Percentiles rank a stretch among this genome's conserved stretches.
Conservation (phyloP, 805 yeast genomes). For the Cyberlindnera mycetangii region DNA sequence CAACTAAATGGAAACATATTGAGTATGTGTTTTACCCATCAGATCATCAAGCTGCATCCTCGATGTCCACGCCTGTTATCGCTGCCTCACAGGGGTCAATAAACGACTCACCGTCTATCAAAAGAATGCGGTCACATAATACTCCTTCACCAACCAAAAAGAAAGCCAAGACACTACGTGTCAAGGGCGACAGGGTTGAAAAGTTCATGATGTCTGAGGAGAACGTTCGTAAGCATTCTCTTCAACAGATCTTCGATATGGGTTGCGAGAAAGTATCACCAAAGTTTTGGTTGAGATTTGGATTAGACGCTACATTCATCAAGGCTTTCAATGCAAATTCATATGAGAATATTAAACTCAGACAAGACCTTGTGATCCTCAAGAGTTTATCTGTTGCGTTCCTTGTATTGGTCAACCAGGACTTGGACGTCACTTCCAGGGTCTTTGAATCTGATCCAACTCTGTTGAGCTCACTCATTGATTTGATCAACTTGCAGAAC, state of each 20-base stretch:
- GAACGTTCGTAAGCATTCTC: conserved; percentile 48
- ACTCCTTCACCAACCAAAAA: conserved; percentile 23
- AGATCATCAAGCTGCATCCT: background rate
- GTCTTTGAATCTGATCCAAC: conserved; percentile 73
- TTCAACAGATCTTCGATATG: conserved; percentile 62
- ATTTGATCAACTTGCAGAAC: conserved; percentile 66
- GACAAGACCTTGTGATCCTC: conserved; percentile 57
- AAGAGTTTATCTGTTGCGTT: conserved; percentile 70
- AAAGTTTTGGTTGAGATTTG: conserved; percentile 62
- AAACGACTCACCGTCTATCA: conserved; percentile 18
- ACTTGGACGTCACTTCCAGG: conserved; percentile 58
- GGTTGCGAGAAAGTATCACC: conserved; percentile 57
- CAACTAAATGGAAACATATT: conserved; percentile 54
- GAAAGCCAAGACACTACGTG: conserved; percentile 8
- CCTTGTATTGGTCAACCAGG: conserved; percentile 52
- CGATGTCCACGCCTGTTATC: background rate
- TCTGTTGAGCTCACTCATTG: conserved; percentile 65
- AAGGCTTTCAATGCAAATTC: conserved; percentile 67
- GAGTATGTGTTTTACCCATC: conserved; percentile 49
- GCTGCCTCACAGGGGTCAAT: conserved; percentile 4
- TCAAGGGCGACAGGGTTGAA: conserved; percentile 41
- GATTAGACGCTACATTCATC: conserved; percentile 58
- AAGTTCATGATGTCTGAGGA: conserved; percentile 52
- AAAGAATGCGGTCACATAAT: conserved; percentile 12
- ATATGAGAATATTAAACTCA: conserved; percentile 48